Evolutionary conservation across 352 stramenopile genomes (phyloP), one percentile per base, ranked within the genome.

Genomic region (Phytophthora brassicae): DNA sequence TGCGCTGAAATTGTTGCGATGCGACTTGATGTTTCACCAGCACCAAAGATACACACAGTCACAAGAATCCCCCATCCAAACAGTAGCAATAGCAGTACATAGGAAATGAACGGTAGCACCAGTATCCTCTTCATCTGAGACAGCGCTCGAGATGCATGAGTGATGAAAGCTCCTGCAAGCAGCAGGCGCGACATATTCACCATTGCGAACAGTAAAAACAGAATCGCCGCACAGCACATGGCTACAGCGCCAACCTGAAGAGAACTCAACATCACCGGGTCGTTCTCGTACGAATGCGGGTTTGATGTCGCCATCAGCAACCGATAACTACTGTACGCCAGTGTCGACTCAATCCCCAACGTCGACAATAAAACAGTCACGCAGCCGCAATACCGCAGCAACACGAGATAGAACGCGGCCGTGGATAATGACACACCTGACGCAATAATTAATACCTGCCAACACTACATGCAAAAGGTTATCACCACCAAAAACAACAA

Each of bases 81-180:
- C 14, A 91, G 77, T 33, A 88, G 29, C 28, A 91, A 54, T 3
- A 94, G 69, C 56, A 90, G 56, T 26, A 74, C 66, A 22, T 79
- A 89, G 22, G 82, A 78, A 14, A 91, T 65, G 44, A 94, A 90
- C 20, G 83, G 82, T 38, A 94, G 64, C 22, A 92, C 46, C 0
- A 90, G 59, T 22, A 94, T 64, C 13, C 81, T 70, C 59, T 86
- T 83, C 4, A 94, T 59, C 45, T 94, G 72, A 8, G 76, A 70
- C 13, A 92, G 56, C 12, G 84, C 78, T n/a, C 72, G 71, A 13
- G 82, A 89, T 13, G 81, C 83, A 56, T 90, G 84, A 2, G 79
- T 88, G 60, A 94, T 91, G 64, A 92, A 94, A 16, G 76, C 81
- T 0, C 80, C 85, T 6, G 82, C 85, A 2, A 94, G 66, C 31